phyloP scores from a whole-genome alignment of 768 basidiomycete species.

The Russula sp. region DNA sequence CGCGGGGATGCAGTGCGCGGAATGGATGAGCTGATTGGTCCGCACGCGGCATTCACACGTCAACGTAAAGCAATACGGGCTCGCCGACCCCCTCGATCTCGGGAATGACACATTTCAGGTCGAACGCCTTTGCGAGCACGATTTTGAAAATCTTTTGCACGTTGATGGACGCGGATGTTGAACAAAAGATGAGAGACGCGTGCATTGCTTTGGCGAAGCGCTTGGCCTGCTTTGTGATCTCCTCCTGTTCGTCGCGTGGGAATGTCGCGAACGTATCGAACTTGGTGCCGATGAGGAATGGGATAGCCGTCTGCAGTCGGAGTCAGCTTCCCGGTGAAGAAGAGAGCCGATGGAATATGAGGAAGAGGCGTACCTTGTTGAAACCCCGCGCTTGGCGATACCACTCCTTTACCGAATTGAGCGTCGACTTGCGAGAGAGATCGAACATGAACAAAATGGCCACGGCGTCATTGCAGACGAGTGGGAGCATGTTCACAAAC shows the following conservation, averaged over 20 bases:
- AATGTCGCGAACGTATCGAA: constrained; percentile 96
- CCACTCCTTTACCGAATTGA: constrained; percentile 99
- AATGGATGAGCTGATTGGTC: neutral
- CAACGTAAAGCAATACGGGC: constrained; percentile 91
- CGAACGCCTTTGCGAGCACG: constrained; percentile 93
- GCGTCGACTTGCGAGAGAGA: constrained; percentile 91
- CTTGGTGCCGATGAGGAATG: constrained; percentile 97
- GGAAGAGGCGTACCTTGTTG: constrained; percentile 71
- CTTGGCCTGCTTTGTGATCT: constrained; percentile 99
- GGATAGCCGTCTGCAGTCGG: constrained; percentile 80
- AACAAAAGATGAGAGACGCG: constrained; percentile 98
- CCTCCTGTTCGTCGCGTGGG: constrained; percentile 96
- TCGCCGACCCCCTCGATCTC: constrained; percentile 97
- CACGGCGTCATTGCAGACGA: constrained; percentile 99
- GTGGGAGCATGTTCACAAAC: constrained; percentile 98
- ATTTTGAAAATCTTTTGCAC: constrained; percentile 99
- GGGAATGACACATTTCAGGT: constrained; percentile 97
- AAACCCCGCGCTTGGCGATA: constrained; percentile 98
- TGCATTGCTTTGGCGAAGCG: constrained; percentile 99
- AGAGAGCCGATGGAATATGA: neutral
- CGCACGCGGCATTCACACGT: constrained; percentile 43
- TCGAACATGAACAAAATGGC: constrained; percentile 99
- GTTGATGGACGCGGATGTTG: constrained; percentile 97
- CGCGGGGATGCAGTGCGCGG: neutral
- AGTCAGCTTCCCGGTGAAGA: neutral